phyloP scores from a whole-genome alignment of 2,329 filamentous ascomycete species.

The Fusarium fracticaudum region DNA sequence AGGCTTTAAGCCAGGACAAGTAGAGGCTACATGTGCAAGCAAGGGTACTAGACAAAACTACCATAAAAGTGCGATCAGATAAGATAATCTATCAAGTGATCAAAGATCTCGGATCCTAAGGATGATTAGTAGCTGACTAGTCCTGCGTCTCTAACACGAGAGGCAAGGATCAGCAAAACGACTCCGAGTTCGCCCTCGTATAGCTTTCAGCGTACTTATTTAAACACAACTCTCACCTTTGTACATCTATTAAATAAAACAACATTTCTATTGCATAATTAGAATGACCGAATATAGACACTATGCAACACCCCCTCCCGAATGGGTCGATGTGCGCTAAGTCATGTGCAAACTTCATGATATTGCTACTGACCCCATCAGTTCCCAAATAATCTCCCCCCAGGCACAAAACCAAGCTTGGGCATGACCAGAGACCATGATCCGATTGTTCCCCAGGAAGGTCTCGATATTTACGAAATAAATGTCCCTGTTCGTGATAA shows the following conservation, averaged over 20 bases:
- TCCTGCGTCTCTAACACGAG: background rate
- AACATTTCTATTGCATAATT: background rate
- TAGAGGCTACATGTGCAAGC: background rate
- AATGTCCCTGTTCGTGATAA: conserved; percentile 33
- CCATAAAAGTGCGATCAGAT: conserved; percentile 16
- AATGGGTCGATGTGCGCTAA: conserved; percentile 18
- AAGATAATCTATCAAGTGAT: conserved; percentile 24
- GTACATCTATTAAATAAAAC: background rate
- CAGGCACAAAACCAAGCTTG: conserved; percentile 7
- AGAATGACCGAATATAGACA: conserved; percentile 27
- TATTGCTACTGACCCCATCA: conserved; percentile 3
- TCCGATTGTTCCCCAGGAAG: conserved; percentile 35
- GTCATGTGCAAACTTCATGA: background rate
- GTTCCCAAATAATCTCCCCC: conserved; percentile 41
- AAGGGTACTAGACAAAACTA: background rate
- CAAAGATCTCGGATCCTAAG: background rate
- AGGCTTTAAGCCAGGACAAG: background rate
- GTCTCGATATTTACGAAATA: conserved; percentile 38
- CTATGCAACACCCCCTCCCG: conserved; percentile 8
- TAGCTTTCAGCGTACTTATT: background rate
- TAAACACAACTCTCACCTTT: background rate
- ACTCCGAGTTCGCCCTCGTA: background rate
- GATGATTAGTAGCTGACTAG: background rate
- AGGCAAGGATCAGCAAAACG: background rate
- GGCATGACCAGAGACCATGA: conserved; percentile 32